Evolutionary conservation across 2,329 filamentous ascomycete species (phyloP).

Genomic region (Aspergillus neoniger): DNA sequence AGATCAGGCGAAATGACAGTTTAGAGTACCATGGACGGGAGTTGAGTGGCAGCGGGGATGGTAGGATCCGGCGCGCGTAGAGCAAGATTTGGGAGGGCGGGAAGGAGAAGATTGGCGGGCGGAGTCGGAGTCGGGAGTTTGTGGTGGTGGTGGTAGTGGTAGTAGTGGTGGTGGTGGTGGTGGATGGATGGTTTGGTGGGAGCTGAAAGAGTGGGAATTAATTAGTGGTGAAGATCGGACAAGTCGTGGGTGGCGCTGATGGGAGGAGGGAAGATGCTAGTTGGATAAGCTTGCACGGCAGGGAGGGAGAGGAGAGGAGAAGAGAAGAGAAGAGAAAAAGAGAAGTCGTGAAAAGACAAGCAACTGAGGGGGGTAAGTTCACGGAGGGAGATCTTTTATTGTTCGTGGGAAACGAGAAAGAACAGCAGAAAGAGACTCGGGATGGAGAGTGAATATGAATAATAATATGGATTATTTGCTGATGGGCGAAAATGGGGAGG

Average conservation of each 20-base stretch:
- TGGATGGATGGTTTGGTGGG: too few species aligned
- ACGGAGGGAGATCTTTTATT: constrained; percentile 7
- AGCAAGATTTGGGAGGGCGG: neutral
- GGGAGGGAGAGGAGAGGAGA: neutral
- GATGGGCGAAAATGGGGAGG: constrained; percentile 8
- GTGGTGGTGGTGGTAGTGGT: neutral
- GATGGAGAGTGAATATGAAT: neutral
- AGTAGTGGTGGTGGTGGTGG: too few species aligned
- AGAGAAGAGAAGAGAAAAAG: neutral
- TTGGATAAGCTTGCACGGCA: neutral
- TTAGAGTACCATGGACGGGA: constrained; percentile 6
- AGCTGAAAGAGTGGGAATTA: too few species aligned
- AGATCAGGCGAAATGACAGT: neutral
- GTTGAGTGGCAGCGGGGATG: neutral
- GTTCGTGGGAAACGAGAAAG: neutral
- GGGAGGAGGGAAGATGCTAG: neutral
- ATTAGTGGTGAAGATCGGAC: neutral
- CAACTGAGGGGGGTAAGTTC: neutral
- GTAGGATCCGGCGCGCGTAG: neutral
- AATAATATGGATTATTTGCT: constrained; percentile 1
- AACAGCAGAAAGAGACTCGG: neutral
- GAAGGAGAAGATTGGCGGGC: neutral
- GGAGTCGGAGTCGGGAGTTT: neutral
- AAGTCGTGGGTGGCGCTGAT: neutral
- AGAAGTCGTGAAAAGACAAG: neutral